Evolutionary conservation across 2,329 filamentous ascomycete species (phyloP), one percentile per base, ranked within the genome.

Genomic region (Thelonectria olida): DNA sequence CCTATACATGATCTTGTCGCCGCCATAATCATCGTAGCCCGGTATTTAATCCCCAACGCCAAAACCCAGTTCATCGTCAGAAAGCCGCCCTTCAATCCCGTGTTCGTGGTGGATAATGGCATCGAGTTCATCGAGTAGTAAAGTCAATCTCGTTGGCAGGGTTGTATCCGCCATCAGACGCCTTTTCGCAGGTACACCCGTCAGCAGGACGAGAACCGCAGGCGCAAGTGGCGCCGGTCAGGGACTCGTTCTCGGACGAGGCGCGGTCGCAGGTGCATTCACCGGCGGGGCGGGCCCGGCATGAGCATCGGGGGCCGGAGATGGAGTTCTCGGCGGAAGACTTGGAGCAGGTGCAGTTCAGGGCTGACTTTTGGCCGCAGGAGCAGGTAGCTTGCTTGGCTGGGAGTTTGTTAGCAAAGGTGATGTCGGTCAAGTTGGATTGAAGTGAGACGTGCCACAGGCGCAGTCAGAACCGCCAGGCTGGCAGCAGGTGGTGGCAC

Each of bases 321-420:
- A 92, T 76, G 39, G 80, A 80, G 84, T 97, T 97, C 84, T 97
- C 94, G 15, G 82, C 79, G 4, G 84, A 66, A 4, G 93, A 86
- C 78, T 92, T 94, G 72, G 88, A 88, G 82, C 95, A 97, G 64
- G 84, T 91, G 87, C 95, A 98, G 76, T 94, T 85, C 49, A 97
- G 88, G 50, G 95, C 95, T 4, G 89, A 87, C 76, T 96, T 86
- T 83, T 97, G 89, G 74, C 95, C 95, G 77, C 95, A 98, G 15
- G 92, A 96, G 87, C 93, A 97, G 62, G 84, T 90, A 8, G 88
- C 88, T 78, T 90, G 84, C 71, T 87, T 78, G 69, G 87, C 88
- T 87, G 68, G 3, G 15, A 41, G 44, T 19, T n/a, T 57, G 62
- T 66, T 62, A 58, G 50, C 12, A 27, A 9, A 8, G 20, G 19